Percentiles rank a stretch among this genome's conserved stretches.
Conservation (phyloP, 129 eudicot species). For the Ambrosia trifida region DNA sequence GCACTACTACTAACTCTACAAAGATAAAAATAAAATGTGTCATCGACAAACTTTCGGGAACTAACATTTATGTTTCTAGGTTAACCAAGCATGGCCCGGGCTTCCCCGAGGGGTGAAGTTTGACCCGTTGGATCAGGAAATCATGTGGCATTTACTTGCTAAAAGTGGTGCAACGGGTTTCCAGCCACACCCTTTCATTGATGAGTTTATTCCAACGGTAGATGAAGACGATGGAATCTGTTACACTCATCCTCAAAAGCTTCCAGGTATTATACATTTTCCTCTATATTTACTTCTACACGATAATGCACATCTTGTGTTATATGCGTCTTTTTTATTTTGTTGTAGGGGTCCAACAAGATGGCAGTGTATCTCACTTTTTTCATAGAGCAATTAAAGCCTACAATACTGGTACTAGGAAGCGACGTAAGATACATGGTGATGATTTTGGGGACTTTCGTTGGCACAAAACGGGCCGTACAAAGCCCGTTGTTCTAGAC, state of each 20-base stretch:
- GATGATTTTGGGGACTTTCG: conserved; percentile 79
- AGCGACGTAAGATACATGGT: conserved; percentile 90
- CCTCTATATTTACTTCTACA: neutral
- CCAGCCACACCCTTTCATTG: conserved; percentile 71
- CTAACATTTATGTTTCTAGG: conserved; percentile 39
- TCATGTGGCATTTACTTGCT: conserved; percentile 83
- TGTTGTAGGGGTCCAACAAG: conserved; percentile 79
- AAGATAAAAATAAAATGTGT: neutral
- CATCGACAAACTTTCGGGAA: neutral
- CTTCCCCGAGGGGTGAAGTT: conserved; percentile 93
- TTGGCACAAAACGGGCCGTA: conserved; percentile 97
- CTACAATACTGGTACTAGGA: conserved; percentile 81
- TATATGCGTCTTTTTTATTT: neutral
- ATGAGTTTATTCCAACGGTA: conserved; percentile 88
- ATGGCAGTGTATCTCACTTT: conserved; percentile 90
- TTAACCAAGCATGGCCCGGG: conserved; percentile 88
- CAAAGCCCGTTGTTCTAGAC: conserved; percentile 78
- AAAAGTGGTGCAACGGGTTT: conserved; percentile 58
- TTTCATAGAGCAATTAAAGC: conserved; percentile 95
- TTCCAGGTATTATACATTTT: conserved; percentile 60
- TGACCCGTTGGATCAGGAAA: conserved; percentile 91
- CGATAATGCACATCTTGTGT: neutral
- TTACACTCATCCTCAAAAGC: conserved; percentile 89
- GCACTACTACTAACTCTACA: neutral
- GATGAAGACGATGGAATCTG: conserved; percentile 88